Percentiles rank a stretch among this genome's conserved stretches.
These are phyloP conservation scores for Leccinum truebloodii DNA, from an alignment of 768 basidiomycete genomes.

Conservation along the genomic window DNA sequence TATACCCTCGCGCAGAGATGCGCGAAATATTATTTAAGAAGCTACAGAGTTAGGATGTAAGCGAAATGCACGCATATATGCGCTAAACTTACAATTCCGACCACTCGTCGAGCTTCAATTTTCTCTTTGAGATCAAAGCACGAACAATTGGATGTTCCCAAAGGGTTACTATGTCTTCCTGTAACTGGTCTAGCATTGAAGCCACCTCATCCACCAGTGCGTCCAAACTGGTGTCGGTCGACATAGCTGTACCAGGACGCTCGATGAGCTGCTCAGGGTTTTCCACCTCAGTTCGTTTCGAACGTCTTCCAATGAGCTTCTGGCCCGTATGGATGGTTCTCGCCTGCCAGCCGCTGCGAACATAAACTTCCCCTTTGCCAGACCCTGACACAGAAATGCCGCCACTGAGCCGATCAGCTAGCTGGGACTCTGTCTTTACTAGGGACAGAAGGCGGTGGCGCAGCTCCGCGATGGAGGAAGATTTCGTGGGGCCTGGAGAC, in stretches of 20 bases:
- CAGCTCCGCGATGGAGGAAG: slow-evolving; percentile 48
- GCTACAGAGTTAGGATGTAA: slow-evolving; percentile 38
- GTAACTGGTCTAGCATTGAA: slow-evolving; percentile 54
- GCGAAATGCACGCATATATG: slow-evolving; percentile 25
- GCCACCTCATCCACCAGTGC: slow-evolving; percentile 61
- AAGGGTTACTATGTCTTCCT: slow-evolving; percentile 67
- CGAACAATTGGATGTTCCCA: slow-evolving; percentile 76
- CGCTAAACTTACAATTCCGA: slow-evolving; percentile 72
- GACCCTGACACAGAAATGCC: slow-evolving; percentile 72
- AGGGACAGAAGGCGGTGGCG: slow-evolving; percentile 62
- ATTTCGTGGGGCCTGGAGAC: slow-evolving; percentile 22
- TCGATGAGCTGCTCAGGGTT: slow-evolving; percentile 32
- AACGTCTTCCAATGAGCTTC: slow-evolving; percentile 32
- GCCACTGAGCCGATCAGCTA: slow-evolving; percentile 74
- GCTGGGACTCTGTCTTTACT: slow-evolving; percentile 57
- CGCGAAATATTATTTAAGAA: slow-evolving; percentile 76
- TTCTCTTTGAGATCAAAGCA: slow-evolving; percentile 63
- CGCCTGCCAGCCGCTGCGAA: slow-evolving; percentile 81
- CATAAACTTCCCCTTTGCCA: slow-evolving; percentile 74
- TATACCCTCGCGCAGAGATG: slow-evolving; percentile 65
- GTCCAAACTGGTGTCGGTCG: slow-evolving; percentile 44
- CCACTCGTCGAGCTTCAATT: slow-evolving; percentile 82
- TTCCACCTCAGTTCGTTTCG: slow-evolving; percentile 25
- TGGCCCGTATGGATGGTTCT: slow-evolving; percentile 57
- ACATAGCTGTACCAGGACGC: slow-evolving; percentile 30